phyloP scores from a whole-genome alignment of 1,284 basidiomycete species.

The Vanrija pseudolonga region DNA sequence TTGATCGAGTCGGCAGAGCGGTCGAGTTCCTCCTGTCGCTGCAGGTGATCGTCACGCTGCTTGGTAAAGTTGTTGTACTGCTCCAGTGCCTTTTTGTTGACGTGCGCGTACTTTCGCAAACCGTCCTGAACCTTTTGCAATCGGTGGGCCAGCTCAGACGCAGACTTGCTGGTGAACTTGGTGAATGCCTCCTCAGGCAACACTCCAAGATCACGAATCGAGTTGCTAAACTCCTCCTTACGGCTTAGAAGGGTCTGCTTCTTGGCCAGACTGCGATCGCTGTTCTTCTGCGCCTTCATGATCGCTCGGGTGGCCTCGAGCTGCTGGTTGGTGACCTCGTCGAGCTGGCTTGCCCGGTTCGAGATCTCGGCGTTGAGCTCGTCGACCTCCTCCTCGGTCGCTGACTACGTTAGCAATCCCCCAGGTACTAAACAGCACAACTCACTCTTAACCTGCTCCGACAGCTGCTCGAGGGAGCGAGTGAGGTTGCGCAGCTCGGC shows the following conservation, averaged over 20 bases:
- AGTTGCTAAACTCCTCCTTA: conserved; percentile 88
- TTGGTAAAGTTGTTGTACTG: conserved; percentile 98
- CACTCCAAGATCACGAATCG: conserved; percentile 92
- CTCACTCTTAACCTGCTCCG: conserved; percentile 62
- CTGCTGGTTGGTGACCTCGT: conserved; percentile 75
- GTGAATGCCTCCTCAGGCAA: conserved; percentile 95
- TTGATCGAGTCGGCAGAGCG: conserved; percentile 83
- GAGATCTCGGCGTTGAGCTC: conserved; percentile 63
- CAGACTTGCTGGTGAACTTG: conserved; percentile 79
- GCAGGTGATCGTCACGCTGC: conserved; percentile 84
- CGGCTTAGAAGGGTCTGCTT: conserved; percentile 75
- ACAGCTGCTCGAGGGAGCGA: conserved; percentile 62
- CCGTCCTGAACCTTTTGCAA: conserved; percentile 86
- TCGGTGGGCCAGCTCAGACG: conserved; percentile 77
- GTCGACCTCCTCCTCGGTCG: conserved; percentile 55
- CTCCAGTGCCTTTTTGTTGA: conserved; percentile 99
- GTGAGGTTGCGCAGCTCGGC: conserved; percentile 67
- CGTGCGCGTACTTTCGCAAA: conserved; percentile 93
- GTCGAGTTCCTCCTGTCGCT: conserved; percentile 84
- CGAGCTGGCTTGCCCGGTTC: conserved; percentile 63
- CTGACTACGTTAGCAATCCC: conserved; percentile 27
- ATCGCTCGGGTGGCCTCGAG: conserved; percentile 79
- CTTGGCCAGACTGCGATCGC: conserved; percentile 90
- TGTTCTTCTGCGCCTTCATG: conserved; percentile 85
- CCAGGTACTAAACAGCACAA: not conserved